Base-by-base conservation (phyloP, 768 basidiomycete species). In the Suillus discolor region DNA sequence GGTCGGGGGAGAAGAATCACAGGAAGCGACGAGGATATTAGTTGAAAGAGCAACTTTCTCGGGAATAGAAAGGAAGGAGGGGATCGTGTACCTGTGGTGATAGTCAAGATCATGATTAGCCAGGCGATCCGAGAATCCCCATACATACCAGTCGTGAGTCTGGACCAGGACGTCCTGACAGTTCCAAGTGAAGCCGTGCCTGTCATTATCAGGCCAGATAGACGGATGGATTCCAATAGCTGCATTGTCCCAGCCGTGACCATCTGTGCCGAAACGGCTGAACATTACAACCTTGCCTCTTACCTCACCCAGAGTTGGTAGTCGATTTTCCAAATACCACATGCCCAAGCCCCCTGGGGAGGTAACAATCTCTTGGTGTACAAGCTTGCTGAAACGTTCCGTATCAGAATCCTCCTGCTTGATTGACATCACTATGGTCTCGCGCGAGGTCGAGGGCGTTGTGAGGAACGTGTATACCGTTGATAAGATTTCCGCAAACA, bases 181-280 rank as follows among this genome's bases (percentile, higher is more conserved):
- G 71, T 86, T 82, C 94, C 94, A 96, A 53, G 84, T 79, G 73
- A 97, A 98, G 0, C 89, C 92, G 2, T 82, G 77, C 70, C 85
- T 87, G 41, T 76, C 79, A 69, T 87, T 93, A 77, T 97, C 89
- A 0, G 94, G 94, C 96, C 96, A 98, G 1, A 78, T 80, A 1
- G 85, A 85, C 6, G 96, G 94, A 70, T 94, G 92, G n/a, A 98
- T 91, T 1, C 96, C 96, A 67, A 95, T 79, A 3, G 89, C 91
- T 3, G 85, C 89, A 25, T 82, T 81, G 68, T 89, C 84, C 94
- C 93, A 95, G 0, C 83, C 89, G 11, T 78, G 78, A 3, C 87
- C 85, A 68, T 89, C 81, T 1, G 83, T 87, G 0, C 92, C 92
- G 71, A 97, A 97, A 23, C 96, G 87, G 68, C 92, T 94, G 72